Evolutionary conservation across 176 grass and related monocot genomes (phyloP).

Genomic region (Stipa capillata): DNA sequence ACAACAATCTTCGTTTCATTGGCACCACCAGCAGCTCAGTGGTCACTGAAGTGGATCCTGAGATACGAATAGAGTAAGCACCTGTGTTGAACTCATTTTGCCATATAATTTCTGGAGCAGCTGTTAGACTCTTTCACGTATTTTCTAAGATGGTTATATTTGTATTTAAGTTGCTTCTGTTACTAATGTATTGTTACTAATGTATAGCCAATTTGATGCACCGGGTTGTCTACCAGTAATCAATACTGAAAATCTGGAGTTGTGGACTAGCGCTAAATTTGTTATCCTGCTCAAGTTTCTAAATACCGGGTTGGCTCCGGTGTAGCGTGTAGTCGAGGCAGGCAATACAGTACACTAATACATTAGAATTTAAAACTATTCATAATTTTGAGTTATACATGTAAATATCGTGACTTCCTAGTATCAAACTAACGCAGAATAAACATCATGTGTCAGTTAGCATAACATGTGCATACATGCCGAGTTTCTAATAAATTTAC

Average conservation of each 20-base stretch:
- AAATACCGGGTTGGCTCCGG: neutral
- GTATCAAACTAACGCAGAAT: neutral
- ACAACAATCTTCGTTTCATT: slow-evolving; percentile 68
- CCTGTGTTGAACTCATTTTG: neutral
- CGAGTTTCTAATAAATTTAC: neutral
- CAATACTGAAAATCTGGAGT: neutral
- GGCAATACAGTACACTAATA: neutral
- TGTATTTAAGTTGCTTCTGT: slow-evolving; percentile 16
- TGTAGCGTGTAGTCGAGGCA: neutral
- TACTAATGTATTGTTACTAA: neutral
- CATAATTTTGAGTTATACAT: neutral
- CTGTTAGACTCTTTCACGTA: neutral
- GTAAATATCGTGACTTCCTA: neutral
- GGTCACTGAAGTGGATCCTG: slow-evolving; percentile 87
- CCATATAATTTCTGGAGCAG: neutral
- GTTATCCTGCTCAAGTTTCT: neutral
- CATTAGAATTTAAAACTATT: neutral
- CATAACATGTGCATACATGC: neutral
- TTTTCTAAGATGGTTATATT: neutral
- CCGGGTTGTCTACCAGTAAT: neutral
- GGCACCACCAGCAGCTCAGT: slow-evolving; percentile 45
- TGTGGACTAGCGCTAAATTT: neutral
- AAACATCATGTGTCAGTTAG: neutral
- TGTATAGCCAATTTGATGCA: neutral
- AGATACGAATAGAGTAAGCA: slow-evolving; percentile 89